Evolutionary conservation across 2,329 filamentous ascomycete species (phyloP).

Genomic region (Penicillium sp.): DNA sequence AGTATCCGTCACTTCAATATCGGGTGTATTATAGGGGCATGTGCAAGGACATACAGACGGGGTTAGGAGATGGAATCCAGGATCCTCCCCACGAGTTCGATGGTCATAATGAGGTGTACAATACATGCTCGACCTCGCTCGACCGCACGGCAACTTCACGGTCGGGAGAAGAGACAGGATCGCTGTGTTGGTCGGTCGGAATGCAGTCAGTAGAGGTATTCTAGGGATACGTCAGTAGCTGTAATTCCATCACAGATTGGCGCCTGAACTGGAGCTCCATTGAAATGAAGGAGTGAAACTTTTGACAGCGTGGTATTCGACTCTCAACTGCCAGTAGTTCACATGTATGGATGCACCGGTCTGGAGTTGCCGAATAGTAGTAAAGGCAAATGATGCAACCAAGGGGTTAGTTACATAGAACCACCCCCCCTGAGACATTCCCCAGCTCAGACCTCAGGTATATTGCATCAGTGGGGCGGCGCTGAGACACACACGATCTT

Average conservation of each 20-base stretch:
- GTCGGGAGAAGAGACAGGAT: background rate
- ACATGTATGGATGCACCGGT: too few species aligned
- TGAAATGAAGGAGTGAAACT: background rate
- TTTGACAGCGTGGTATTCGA: background rate
- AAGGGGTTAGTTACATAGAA: background rate
- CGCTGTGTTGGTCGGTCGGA: background rate
- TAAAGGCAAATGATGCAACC: background rate
- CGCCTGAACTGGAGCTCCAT: background rate
- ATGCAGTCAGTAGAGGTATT: background rate
- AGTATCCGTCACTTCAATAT: background rate
- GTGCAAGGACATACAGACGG: background rate
- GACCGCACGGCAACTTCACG: background rate
- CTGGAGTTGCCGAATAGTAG: background rate
- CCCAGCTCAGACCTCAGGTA: background rate
- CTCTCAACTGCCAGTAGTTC: background rate
- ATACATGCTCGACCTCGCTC: background rate
- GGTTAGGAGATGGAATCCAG: background rate
- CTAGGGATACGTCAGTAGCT: background rate
- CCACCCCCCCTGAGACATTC: background rate
- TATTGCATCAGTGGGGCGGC: background rate
- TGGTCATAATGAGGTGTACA: background rate
- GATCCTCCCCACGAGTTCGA: background rate
- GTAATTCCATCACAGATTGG: background rate
- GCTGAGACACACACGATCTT: background rate
- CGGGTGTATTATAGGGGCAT: background rate